A percentile compares a stretch with the other conserved stretches of the same genome.
Conservation (phyloP, 192 early-diverging fungal genomes). For the Pilaira anomala region DNA sequence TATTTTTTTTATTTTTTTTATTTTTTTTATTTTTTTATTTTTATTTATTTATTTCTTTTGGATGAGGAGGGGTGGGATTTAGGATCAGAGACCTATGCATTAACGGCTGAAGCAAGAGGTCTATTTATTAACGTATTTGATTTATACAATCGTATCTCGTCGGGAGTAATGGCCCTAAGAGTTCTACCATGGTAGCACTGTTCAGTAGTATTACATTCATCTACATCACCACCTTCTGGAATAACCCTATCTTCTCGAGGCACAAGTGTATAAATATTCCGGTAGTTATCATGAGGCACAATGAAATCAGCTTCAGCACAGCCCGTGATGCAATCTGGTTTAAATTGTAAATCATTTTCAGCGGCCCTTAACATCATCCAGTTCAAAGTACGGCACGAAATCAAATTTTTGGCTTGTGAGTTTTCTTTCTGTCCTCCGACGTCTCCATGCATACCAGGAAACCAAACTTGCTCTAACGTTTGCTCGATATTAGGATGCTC, state of each 20-base stretch:
- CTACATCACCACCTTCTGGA: background rate
- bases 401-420: background rate
- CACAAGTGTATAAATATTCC: constrained; percentile 5
- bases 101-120: too few species aligned
- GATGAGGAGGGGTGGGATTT: too few species aligned
- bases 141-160: background rate
- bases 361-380: constrained; percentile 24
- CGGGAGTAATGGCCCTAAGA: background rate
- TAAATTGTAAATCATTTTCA: constrained; percentile 15
- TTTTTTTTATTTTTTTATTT: too few species aligned
- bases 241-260: constrained; percentile 23
- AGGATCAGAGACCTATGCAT: too few species aligned
- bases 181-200: too few species aligned
- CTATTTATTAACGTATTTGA: constrained; percentile 17
- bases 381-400: constrained; percentile 9
- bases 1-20: too few species aligned
- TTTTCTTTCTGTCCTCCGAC: constrained; percentile 17
- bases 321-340: background rate
- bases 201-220: too few species aligned
- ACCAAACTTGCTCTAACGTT: constrained; percentile 21
- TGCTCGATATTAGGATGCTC: constrained; percentile 10
- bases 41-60: too few species aligned
- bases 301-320: constrained; percentile 8
- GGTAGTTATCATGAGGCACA: constrained; percentile 15
- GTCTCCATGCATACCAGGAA: constrained; percentile 25